phyloP scores from a whole-genome alignment of 2,329 filamentous ascomycete species.

The Clathrospora elynae region DNA sequence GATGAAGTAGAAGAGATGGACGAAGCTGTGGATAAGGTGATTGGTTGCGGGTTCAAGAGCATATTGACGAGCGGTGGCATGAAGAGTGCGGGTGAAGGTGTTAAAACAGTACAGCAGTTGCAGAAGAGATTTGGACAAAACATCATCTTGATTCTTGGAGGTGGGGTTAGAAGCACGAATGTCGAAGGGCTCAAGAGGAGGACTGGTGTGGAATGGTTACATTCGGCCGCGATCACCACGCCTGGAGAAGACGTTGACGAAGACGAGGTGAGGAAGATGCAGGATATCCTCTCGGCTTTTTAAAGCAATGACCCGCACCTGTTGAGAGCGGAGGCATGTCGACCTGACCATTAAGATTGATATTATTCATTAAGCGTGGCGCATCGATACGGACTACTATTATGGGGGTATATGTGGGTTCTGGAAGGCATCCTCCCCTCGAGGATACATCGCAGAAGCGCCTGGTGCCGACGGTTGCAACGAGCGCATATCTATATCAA shows the following conservation, averaged over 20 bases:
- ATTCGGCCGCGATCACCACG: constrained; percentile 52
- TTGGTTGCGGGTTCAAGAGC: constrained; percentile 52
- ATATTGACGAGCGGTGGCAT: constrained; percentile 58
- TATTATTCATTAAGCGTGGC: constrained; percentile 24
- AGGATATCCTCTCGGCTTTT: neutral
- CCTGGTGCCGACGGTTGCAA: neutral
- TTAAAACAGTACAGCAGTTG: constrained; percentile 40
- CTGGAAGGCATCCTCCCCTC: constrained; percentile 30
- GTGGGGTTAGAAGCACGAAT: constrained; percentile 56
- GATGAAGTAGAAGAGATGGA: constrained; percentile 48
- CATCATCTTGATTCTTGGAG: constrained; percentile 57
- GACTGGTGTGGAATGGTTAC: constrained; percentile 46
- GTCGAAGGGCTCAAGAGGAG: constrained; percentile 40
- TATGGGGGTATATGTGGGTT: constrained; percentile 7
- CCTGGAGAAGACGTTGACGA: constrained; percentile 41
- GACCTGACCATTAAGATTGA: too few relatives aligned
- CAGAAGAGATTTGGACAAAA: constrained; percentile 35
- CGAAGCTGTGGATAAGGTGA: constrained; percentile 46
- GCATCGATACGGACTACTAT: constrained; percentile 9
- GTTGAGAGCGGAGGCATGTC: constrained; percentile 1
- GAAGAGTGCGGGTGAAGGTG: constrained; percentile 44
- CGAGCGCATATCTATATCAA: neutral
- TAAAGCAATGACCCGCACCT: neutral
- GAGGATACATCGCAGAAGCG: constrained; percentile 7
- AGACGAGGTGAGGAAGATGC: constrained; percentile 33